phyloP scores from a whole-genome alignment of 305 asterid species.

The Fraxinus floribunda region DNA sequence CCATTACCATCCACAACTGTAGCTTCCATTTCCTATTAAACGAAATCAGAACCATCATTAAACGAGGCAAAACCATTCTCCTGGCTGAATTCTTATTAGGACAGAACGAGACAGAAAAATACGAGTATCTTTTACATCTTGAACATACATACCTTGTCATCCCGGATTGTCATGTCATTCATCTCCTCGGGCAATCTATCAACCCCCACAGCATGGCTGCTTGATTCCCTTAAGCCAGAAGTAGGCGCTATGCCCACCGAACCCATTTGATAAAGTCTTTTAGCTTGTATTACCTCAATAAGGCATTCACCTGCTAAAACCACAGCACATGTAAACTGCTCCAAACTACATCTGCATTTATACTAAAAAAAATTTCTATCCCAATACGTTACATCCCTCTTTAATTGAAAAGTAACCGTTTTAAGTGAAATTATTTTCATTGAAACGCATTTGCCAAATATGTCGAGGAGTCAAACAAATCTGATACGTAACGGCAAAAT shows the following conservation, averaged over 20 bases:
- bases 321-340: slow-evolving; percentile 2
- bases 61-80: slow-evolving; percentile 17
- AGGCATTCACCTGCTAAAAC: slow-evolving; percentile 49
- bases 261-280: slow-evolving; percentile 40
- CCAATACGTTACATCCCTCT: not conserved
- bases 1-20: slow-evolving; percentile 62
- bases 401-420: not conserved
- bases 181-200: slow-evolving; percentile 64
- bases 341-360: slow-evolving; percentile 10
- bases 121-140: not conserved
- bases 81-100: slow-evolving; percentile 14
- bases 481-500: slow-evolving; percentile 8
- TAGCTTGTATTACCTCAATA: slow-evolving; percentile 31
- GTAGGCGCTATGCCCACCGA: slow-evolving; percentile 44
- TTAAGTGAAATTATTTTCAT: slow-evolving; percentile 18
- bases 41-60: slow-evolving; percentile 10
- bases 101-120: slow-evolving; percentile 1
- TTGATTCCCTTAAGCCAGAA: slow-evolving; percentile 48
- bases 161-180: slow-evolving; percentile 68
- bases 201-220: slow-evolving; percentile 40
- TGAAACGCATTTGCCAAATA: not conserved
- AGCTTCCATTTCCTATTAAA: slow-evolving; percentile 57
- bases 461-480: slow-evolving; percentile 6
- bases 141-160: slow-evolving; percentile 55
- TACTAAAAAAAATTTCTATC: not conserved